Conservation (phyloP, 2,329 filamentous ascomycete species). For the Acephala macrosclerotiorum region DNA sequence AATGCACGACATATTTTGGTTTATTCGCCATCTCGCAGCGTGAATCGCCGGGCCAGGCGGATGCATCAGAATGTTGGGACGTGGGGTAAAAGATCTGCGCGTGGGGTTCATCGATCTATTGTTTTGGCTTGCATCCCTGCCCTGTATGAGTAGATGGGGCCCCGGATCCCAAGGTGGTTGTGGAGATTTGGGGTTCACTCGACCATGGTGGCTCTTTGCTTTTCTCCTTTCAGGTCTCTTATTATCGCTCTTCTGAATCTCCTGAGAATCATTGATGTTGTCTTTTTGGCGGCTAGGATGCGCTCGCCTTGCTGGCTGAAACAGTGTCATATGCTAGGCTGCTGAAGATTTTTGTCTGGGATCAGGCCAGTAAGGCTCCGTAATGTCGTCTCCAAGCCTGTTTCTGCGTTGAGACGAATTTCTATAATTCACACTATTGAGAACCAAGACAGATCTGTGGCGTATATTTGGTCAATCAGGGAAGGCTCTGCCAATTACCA, state of each 20-base stretch:
- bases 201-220: not conserved
- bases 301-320: not conserved
- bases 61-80: not conserved
- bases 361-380: too few species aligned
- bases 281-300: too few species aligned
- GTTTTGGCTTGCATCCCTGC: not conserved
- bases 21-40: not conserved
- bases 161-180: too few species aligned
- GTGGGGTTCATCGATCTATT: not conserved
- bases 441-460: too few species aligned
- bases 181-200: too few species aligned
- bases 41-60: not conserved
- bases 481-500: too few species aligned
- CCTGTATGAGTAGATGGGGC: not conserved
- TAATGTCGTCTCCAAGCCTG: not conserved
- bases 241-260: not conserved
- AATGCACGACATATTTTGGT: not conserved
- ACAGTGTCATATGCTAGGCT: not conserved
- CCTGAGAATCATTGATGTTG: not conserved
- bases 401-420: not conserved
- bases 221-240: not conserved
- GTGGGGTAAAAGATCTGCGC: not conserved
- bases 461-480: too few species aligned
- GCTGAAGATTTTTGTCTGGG: too few species aligned
- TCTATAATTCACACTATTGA: too few species aligned